A percentile compares a stretch with the other conserved stretches of the same genome.
Conservation (phyloP, 1,284 basidiomycete species). For the Coniferiporia sulphurascens region DNA sequence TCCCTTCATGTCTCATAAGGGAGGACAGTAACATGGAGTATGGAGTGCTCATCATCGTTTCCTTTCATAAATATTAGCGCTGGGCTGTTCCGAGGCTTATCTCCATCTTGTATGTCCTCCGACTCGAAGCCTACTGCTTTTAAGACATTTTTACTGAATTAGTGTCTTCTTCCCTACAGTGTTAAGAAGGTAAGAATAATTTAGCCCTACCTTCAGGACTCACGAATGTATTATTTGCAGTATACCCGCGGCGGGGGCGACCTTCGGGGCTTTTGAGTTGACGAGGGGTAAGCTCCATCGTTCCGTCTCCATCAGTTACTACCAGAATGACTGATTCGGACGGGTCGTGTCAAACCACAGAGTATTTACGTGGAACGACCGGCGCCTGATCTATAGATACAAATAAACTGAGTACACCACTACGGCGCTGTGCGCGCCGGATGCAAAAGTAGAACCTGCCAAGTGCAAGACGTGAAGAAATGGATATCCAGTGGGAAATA, state of each 20-base stretch:
- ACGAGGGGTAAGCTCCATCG: slow-evolving; percentile 52
- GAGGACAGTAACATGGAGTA: not conserved
- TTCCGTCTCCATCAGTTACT: not conserved
- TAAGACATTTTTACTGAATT: slow-evolving; percentile 1
- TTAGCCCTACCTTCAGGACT: slow-evolving; percentile 10
- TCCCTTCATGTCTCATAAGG: slow-evolving; percentile 6
- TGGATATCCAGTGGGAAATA: too few species aligned
- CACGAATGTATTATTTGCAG: slow-evolving; percentile 34
- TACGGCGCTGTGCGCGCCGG: not conserved
- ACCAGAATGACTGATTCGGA: not conserved
- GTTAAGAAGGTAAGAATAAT: slow-evolving; percentile 46
- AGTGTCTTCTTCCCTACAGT: slow-evolving; percentile 31
- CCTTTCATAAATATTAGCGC: slow-evolving; percentile 33
- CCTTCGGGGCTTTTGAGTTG: slow-evolving; percentile 89
- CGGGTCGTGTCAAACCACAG: slow-evolving; percentile 18
- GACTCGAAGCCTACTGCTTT: not conserved
- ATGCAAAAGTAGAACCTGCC: too few species aligned
- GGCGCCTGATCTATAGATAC: slow-evolving; percentile 22
- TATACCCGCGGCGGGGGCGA: slow-evolving; percentile 87
- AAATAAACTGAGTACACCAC: not conserved
- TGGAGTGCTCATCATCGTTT: not conserved
- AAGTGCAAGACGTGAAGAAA: too few species aligned
- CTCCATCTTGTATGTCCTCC: slow-evolving; percentile 55
- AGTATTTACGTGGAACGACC: slow-evolving; percentile 26
- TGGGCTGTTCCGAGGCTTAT: slow-evolving; percentile 70